A percentile compares a stretch with the other conserved stretches of the same genome.
phyloP scores from a whole-genome alignment of 495 filamentous ascomycete genomes.

The Cercophora sp. region DNA sequence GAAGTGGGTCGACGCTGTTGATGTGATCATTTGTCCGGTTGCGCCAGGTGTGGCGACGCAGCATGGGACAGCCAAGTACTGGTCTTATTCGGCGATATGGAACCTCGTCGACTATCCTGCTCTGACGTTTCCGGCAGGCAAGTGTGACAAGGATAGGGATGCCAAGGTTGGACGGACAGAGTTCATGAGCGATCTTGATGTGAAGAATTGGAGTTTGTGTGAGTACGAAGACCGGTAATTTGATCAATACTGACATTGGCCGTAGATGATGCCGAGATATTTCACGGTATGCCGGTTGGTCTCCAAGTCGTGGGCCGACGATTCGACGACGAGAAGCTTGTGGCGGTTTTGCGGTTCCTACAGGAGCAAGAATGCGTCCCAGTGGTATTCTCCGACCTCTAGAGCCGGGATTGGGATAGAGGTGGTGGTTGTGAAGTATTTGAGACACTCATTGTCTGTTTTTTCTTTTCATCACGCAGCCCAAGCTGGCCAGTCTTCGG shows the following conservation, averaged over 20 bases:
- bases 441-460: too few species aligned
- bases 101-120: slow-evolving; percentile 61
- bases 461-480: too few species aligned
- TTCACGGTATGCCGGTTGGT: slow-evolving; percentile 12
- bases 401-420: too few species aligned
- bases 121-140: slow-evolving; percentile 8
- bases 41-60: slow-evolving; percentile 57
- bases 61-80: slow-evolving; percentile 59
- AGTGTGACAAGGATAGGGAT: slow-evolving; percentile 3
- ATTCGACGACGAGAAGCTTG: slow-evolving; percentile 15
- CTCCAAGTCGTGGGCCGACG: slow-evolving; percentile 11
- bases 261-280: slow-evolving; percentile 8
- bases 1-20: slow-evolving; percentile 37
- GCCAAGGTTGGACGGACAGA: neutral
- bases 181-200: slow-evolving; percentile 7
- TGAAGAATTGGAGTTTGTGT: slow-evolving; percentile 8
- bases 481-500: too few species aligned
- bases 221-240: neutral
- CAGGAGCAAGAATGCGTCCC: neutral
- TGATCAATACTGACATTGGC: neutral
- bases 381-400: too few species aligned
- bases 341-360: slow-evolving; percentile 3
- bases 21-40: slow-evolving; percentile 66
- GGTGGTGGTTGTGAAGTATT: too few species aligned
- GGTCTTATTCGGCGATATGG: slow-evolving; percentile 71